Evolutionary conservation across 257 asterid genomes (phyloP), one percentile per base, ranked within the genome.

Genomic region (Primulina huaijiensis): DNA sequence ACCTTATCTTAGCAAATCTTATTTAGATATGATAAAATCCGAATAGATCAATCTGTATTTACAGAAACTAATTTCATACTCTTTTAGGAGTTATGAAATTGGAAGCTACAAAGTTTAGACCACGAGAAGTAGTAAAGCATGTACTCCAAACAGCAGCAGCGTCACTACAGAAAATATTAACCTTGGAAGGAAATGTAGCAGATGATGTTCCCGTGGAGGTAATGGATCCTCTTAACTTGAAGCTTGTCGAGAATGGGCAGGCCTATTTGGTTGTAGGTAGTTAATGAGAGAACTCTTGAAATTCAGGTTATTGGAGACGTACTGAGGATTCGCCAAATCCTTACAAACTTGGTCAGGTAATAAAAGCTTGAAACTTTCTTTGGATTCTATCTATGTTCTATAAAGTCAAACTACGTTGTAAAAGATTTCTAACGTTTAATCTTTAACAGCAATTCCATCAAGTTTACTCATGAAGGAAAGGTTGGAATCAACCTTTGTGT

Each of bases 141-240:
- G 98, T 89, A 30, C 87, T 92, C 55, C 98, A 89, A 83, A 92
- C 96, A 68, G 88, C 95, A 66, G 95, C 96, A 59, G 96, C 98
- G 37, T 92, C 98, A 56, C 72, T 88, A 53, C 93, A 88, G 86
- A 92, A 89, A 77, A 34, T 83, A 35, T 79, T 92, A 25, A 83
- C 88, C 33, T 85, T 92, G 75, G 98, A 92, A 80, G 98, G 98
- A 14, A 82, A 82, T 66, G 81, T 92, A n/a, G 85, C 92, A 19
- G 94, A 92, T 69, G 96, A 92, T 82, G 97, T 92, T 78, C 97
- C 97, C 1, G 65, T 86, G 1, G 96, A 92, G 96, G 97, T 91
- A 78, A 75, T 64, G 29, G 37, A 59, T 31, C 35, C 30, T n/a
- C 31, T 70, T 38, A 17, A n/a, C 35, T 55, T 8, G 33, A 52